phyloP scores from a whole-genome alignment of 2,329 filamentous ascomycete genomes.

The Emmonsiellopsis sp. region DNA sequence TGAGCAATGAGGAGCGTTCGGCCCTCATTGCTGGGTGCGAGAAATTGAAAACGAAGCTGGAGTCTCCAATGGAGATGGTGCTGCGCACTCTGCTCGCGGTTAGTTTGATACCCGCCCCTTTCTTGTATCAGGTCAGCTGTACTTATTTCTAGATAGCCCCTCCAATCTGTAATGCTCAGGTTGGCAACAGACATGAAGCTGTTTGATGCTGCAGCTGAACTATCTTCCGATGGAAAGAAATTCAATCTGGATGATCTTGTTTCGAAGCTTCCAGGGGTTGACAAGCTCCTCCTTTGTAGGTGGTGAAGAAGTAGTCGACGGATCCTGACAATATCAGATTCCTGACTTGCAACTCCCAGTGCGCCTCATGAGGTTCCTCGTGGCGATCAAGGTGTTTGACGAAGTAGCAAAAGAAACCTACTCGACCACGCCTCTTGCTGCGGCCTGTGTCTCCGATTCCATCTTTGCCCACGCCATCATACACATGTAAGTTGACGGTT shows the following conservation, averaged over 20 bases:
- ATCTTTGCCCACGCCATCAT: constrained; percentile 10
- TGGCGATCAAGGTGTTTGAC: constrained; percentile 9
- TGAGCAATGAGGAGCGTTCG: neutral
- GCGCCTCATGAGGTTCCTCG: constrained; percentile 14
- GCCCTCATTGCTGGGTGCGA: neutral
- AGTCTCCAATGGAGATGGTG: neutral
- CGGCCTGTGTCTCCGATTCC: constrained; percentile 6
- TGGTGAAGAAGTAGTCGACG: neutral
- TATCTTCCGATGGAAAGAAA: neutral
- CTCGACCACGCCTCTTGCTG: constrained; percentile 9
- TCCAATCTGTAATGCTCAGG: neutral
- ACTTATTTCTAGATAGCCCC: neutral
- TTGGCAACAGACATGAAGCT: constrained; percentile 13
- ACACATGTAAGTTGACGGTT: constrained; percentile 13
- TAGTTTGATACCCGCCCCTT: neutral
- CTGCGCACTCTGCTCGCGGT: neutral
- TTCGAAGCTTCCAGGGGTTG: constrained; percentile 7
- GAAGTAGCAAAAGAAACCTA: constrained; percentile 4
- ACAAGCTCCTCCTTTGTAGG: neutral
- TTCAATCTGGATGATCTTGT: constrained; percentile 11
- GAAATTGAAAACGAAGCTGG: neutral
- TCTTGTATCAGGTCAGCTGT: neutral
- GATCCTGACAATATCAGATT: too few species aligned
- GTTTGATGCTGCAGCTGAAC: constrained; percentile 13
- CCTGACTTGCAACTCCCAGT: constrained; percentile 4